Base-by-base conservation (phyloP, 768 basidiomycete genomes). In the Lyophyllum atratum region DNA sequence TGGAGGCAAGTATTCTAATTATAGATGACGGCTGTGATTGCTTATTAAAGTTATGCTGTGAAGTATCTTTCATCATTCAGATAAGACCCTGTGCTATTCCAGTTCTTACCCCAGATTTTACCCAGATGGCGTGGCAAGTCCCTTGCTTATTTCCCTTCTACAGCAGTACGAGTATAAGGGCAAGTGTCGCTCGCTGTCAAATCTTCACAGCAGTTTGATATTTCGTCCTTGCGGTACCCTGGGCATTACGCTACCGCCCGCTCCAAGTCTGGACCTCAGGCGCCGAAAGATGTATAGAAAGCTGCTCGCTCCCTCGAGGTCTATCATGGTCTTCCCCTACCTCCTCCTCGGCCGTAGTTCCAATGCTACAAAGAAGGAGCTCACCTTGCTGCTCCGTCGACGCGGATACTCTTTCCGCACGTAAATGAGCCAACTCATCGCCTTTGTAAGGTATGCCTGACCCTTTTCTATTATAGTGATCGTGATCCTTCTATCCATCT, bases 401-500 rank as follows among this genome's bases (percentile, higher is more conserved):
- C 39, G 26, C 50, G 1, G 21, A 60, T 31, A 25, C 39, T n/a
- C 58, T 59, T 25, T 24, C 15, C 15, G 49, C 58, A 37, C 8
- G 58, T 59, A 24, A 40, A 53, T 58, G 19, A n/a, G 21, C 43
- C n/a, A n/a, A n/a, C n/a, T n/a, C n/a, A 42, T n/a, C 14, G 26
- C 28, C 11, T 17, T 43, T 33, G 7, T 5, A 5, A 24, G 6
- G 4, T 26, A 42, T 4, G 22, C 12, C 48, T 56, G 19, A 53
- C 31, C 24, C 21, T 24, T 37, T 22, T 48, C 15, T 14, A n/a
- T 43, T 19, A 17, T 31, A 63, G 62, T 58, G 56, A 53, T 63
- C 14, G 52, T 59, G 4, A 24, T 55, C 33, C 37, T 63, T 45
- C 42, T 63, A 31, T 49, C 56, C 22, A 55, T 58, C 39, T 22